A percentile compares a stretch with the other conserved stretches of the same genome.
phyloP scores from a whole-genome alignment of 345 rosid species.

The Isatis tinctoria region DNA sequence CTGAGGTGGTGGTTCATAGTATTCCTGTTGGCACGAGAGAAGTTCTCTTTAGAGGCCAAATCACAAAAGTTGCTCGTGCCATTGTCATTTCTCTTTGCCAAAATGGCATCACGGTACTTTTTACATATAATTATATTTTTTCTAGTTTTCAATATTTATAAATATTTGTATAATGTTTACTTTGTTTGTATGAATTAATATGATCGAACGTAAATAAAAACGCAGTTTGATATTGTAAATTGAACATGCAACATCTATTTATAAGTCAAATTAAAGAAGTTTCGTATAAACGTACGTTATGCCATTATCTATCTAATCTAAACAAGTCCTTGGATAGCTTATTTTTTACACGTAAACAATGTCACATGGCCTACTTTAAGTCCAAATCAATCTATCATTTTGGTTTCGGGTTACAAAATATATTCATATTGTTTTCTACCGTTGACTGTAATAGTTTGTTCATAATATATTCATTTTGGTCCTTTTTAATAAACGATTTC shows the following conservation, averaged over 20 bases:
- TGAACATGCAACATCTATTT: neutral
- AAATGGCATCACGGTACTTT: constrained; percentile 47
- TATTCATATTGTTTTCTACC: neutral
- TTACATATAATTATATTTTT: neutral
- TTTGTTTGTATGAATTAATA: neutral
- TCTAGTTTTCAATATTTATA: neutral
- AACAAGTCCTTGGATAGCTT: neutral
- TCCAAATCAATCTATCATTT: neutral
- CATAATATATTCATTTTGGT: neutral
- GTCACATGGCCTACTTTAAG: neutral
- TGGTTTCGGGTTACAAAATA: neutral
- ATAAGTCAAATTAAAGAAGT: neutral
- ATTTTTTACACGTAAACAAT: neutral
- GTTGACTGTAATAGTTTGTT: neutral
- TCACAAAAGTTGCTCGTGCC: constrained; percentile 54
- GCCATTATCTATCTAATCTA: neutral
- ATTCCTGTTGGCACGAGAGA: constrained; percentile 54
- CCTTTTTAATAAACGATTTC: neutral
- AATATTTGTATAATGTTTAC: neutral
- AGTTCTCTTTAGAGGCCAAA: constrained; percentile 43
- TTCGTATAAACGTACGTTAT: neutral
- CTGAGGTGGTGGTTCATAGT: constrained; percentile 50
- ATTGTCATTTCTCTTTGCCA: constrained; percentile 40
- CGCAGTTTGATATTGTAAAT: neutral
- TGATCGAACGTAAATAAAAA: neutral